Conservation (phyloP, 78 protist genomes). For the Dictyostelium purpureum region DNA sequence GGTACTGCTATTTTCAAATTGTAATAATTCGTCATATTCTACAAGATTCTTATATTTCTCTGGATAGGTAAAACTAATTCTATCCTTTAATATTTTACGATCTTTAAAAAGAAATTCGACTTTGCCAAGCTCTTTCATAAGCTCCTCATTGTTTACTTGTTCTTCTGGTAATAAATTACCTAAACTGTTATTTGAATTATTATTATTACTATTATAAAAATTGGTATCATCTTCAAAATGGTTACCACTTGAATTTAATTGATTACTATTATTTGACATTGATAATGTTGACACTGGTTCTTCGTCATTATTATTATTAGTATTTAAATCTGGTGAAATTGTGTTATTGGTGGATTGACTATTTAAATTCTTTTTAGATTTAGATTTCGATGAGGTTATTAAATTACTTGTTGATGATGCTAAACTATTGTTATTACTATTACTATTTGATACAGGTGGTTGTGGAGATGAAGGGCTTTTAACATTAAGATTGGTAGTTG, state of each 20-base stretch:
- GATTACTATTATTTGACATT: not conserved
- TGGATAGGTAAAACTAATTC: slow-evolving; percentile 62
- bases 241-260: slow-evolving; percentile 4
- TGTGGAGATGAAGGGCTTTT: not conserved
- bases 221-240: slow-evolving; percentile 6
- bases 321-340: not conserved
- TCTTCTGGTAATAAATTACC: not conserved
- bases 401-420: not conserved
- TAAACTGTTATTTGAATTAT: not conserved
- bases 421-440: not conserved
- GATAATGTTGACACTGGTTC: not conserved
- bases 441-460: not conserved
- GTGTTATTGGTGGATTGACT: not conserved
- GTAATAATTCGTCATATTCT: slow-evolving; percentile 17
- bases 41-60: slow-evolving; percentile 52
- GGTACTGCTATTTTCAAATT: slow-evolving; percentile 6
- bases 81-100: slow-evolving; percentile 53
- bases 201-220: not conserved
- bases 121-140: slow-evolving; percentile 18
- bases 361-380: not conserved
- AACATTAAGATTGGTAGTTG: not conserved
- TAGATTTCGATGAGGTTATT: not conserved
- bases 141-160: slow-evolving; percentile 11
- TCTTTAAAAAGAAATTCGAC: slow-evolving; percentile 48
- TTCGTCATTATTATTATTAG: not conserved